These are phyloP conservation scores for Fraxinus paxiana DNA, from an alignment of 305 asterid species.

Conservation along the genomic window DNA sequence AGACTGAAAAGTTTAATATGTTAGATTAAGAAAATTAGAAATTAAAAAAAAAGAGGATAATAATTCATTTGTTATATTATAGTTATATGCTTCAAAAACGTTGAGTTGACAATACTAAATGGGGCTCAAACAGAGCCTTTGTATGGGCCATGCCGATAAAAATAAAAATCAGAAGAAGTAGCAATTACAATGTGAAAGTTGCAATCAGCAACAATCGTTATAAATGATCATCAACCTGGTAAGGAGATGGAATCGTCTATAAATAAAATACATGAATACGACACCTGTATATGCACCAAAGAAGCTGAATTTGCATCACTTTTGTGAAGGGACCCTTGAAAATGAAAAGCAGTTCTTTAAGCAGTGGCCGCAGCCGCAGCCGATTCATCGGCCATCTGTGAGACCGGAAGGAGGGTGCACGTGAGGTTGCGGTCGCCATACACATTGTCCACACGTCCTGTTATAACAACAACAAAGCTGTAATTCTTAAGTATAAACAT, in stretches of 20 bases:
- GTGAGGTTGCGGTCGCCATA: slow-evolving; percentile 91
- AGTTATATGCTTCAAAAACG: background rate
- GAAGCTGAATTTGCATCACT: slow-evolving; percentile 18
- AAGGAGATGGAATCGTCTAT: slow-evolving; percentile 26
- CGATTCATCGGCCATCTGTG: slow-evolving; percentile 63
- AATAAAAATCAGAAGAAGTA: background rate
- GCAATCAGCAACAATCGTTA: slow-evolving; percentile 32
- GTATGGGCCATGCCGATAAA: background rate
- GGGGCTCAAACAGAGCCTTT: background rate
- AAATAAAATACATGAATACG: slow-evolving; percentile 22
- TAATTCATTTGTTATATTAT: background rate
- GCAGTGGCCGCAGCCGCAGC: slow-evolving; percentile 85
- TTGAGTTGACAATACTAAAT: background rate
- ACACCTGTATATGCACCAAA: slow-evolving; percentile 41
- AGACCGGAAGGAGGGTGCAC: slow-evolving; percentile 84
- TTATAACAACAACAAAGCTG: background rate
- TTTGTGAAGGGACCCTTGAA: slow-evolving; percentile 2
- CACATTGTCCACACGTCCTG: slow-evolving; percentile 83
- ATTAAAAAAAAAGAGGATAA: background rate
- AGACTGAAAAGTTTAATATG: background rate
- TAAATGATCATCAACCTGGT: slow-evolving; percentile 18
- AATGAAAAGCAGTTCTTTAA: slow-evolving; percentile 22
- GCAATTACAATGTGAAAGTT: slow-evolving; percentile 26
- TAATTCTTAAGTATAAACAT: background rate
- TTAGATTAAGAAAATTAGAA: no score